Percentiles rank a stretch among this genome's conserved stretches.
phyloP scores from a whole-genome alignment of 2,329 filamentous ascomycete genomes.

The Alternaria sp. region DNA sequence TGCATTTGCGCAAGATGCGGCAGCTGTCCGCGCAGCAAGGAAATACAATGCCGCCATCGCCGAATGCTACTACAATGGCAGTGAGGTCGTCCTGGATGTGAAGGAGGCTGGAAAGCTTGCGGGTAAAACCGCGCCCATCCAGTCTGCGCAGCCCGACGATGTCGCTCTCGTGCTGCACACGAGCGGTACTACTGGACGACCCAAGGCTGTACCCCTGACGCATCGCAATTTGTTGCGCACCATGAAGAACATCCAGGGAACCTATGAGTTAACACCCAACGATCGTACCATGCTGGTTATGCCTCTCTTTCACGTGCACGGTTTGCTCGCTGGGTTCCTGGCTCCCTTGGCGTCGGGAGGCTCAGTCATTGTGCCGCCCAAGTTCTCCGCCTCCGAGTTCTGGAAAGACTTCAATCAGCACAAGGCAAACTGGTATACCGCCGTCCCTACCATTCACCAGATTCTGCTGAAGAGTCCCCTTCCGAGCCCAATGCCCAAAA shows the following conservation, averaged over 20 bases:
- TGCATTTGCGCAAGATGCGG: constrained; percentile 70
- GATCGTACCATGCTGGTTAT: constrained; percentile 89
- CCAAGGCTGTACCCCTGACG: constrained; percentile 82
- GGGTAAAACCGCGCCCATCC: constrained; percentile 59
- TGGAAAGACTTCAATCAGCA: constrained; percentile 79
- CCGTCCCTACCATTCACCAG: constrained; percentile 92
- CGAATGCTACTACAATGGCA: constrained; percentile 81
- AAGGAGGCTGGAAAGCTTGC: constrained; percentile 77
- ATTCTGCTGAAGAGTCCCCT: constrained; percentile 79
- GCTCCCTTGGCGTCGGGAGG: constrained; percentile 79
- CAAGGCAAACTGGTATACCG: constrained; percentile 89
- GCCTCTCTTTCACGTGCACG: constrained; percentile 91
- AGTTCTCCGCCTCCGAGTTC: constrained; percentile 84
- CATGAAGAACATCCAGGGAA: constrained; percentile 83
- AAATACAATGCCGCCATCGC: constrained; percentile 86
- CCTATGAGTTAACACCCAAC: constrained; percentile 73
- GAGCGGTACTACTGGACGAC: constrained; percentile 83
- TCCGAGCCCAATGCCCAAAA: constrained; percentile 73
- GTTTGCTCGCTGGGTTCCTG: constrained; percentile 83
- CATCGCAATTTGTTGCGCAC: constrained; percentile 83
- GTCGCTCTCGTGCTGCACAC: constrained; percentile 84
- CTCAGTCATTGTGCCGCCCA: constrained; percentile 79
- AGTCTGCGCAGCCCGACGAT: constrained; percentile 75
- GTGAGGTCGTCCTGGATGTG: constrained; percentile 77
- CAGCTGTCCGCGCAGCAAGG: constrained; percentile 78